Evolutionary conservation across 768 basidiomycete species (phyloP), one percentile per base, ranked within the genome.

Genomic region (Sporobolomyces pararoseus): DNA sequence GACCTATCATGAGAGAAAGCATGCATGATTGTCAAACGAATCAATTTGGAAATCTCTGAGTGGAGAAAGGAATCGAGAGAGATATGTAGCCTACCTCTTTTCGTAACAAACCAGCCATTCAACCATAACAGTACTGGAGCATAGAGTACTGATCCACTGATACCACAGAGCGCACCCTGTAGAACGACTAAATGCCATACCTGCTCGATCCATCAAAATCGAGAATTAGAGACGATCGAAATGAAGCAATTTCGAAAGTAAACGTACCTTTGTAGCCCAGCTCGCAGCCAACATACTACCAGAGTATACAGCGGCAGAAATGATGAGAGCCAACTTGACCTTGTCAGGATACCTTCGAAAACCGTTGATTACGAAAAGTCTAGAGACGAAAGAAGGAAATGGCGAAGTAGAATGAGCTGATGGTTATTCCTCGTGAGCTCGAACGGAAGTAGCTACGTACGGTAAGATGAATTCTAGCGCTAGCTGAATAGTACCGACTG

Each of bases 261-360:
- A n/a, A n/a, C n/a, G n/a, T 16, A 57, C 70, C 9, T 63, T 17
- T 3, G 60, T 69, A 0, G 72, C 72, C 64, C 64, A 73, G 21
- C 60, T 63, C 12, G 70, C 39, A 6, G 50, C 27, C 23, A 75
- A 60, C 66, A 72, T 71, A 9, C 16, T 23, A 0, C 49, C 60
- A n/a, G 61, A 65, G 29, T 68, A 68, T 31, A 70, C n/a, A 9
- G 14, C 29, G 0, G 35, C 61, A 14, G 46, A 39, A 13, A 44
- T 17, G 58, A 62, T 66, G 2, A 75, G 54, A 1, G 58, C 21
- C 0, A 55, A 19, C 39, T 59, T 60, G 49, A 60, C 62, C 44
- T 58, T 57, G 46, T 75, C 74, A 1, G 74, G 74, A 47, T 72
- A 75, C 0, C 73, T 61, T 1, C 70, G 63, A 63, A 68, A 68